Percentiles rank a stretch among this genome's conserved stretches.
phyloP scores from a whole-genome alignment of 805 yeast genomes.

The Candida saitoana region DNA sequence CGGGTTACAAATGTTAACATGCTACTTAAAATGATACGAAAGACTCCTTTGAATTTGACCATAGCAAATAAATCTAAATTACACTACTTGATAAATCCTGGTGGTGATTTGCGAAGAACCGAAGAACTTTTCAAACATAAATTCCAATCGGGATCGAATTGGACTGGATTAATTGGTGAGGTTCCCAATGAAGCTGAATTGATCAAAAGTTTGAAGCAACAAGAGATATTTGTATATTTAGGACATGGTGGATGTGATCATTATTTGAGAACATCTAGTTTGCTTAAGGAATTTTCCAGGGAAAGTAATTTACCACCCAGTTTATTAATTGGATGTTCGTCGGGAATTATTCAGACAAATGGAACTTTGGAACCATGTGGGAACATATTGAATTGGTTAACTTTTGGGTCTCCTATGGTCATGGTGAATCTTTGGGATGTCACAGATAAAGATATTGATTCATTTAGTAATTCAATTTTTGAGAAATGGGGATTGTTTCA shows the following conservation, averaged over 20 bases:
- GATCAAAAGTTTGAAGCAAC: constrained; percentile 32
- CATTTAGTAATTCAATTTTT: constrained; percentile 60
- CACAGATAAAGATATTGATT: constrained; percentile 91
- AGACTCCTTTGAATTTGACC: neutral
- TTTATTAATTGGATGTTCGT: constrained; percentile 84
- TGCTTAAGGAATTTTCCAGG: constrained; percentile 21
- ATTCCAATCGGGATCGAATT: constrained; percentile 13
- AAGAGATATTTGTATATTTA: constrained; percentile 62
- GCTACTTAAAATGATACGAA: constrained; percentile 35
- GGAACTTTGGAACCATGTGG: constrained; percentile 74
- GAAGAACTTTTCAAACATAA: constrained; percentile 43
- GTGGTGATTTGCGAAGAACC: constrained; percentile 68
- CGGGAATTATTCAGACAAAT: constrained; percentile 58
- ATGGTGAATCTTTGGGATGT: constrained; percentile 94
- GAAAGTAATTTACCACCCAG: constrained; percentile 51
- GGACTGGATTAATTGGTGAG: constrained; percentile 46
- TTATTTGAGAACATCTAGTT: constrained; percentile 53
- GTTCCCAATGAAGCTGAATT: constrained; percentile 58
- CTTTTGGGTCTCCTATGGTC: constrained; percentile 79
- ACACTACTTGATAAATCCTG: constrained; percentile 71
- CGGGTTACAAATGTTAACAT: constrained; percentile 64
- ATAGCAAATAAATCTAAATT: constrained; percentile 3
- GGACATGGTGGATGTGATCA: constrained; percentile 99
- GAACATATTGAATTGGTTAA: constrained; percentile 67
- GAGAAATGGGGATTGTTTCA: constrained; percentile 60